Percentiles rank a stretch among this genome's conserved stretches.
Conservation (phyloP, 2,329 filamentous ascomycete species). For the Neofusicoccum umdonicola region DNA sequence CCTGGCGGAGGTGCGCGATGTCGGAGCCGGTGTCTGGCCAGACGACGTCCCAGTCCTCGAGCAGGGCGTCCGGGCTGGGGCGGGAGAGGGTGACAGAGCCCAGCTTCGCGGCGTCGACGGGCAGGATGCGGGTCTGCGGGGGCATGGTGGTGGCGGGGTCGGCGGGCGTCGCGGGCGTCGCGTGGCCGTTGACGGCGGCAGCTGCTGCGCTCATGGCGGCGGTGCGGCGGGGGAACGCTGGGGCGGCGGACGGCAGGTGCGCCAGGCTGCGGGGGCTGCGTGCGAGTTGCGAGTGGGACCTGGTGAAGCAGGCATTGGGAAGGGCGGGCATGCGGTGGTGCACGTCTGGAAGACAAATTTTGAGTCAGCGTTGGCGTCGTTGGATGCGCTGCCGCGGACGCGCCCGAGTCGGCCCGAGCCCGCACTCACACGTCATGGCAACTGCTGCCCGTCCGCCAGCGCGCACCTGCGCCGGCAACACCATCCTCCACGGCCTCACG, state of each 20-base stretch:
- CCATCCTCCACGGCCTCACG: too few species aligned
- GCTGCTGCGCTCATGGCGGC: neutral
- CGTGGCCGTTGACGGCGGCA: neutral
- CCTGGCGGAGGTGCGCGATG: constrained; percentile 57
- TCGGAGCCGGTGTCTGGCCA: constrained; percentile 41
- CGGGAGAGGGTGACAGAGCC: constrained; percentile 33
- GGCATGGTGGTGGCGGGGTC: neutral
- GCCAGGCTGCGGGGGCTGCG: neutral
- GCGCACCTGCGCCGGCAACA: too few species aligned
- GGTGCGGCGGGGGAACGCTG: neutral
- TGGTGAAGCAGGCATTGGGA: constrained; percentile 14
- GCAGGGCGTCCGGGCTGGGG: constrained; percentile 24
- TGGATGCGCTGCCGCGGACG: neutral
- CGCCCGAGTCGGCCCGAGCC: neutral
- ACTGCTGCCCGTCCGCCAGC: too few species aligned
- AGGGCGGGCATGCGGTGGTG: constrained; percentile 8
- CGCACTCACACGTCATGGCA: neutral
- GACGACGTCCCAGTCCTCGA: constrained; percentile 32
- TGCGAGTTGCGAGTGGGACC: neutral
- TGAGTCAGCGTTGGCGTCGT: constrained; percentile 2
- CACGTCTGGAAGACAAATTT: constrained; percentile 8
- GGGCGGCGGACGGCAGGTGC: neutral
- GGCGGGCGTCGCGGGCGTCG: neutral
- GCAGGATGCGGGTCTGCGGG: constrained; percentile 36
- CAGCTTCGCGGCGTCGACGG: constrained; percentile 41